These are phyloP conservation scores for Cyclotella baltica DNA, from an alignment of 108 stramenopile species.

Conservation along the genomic window DNA sequence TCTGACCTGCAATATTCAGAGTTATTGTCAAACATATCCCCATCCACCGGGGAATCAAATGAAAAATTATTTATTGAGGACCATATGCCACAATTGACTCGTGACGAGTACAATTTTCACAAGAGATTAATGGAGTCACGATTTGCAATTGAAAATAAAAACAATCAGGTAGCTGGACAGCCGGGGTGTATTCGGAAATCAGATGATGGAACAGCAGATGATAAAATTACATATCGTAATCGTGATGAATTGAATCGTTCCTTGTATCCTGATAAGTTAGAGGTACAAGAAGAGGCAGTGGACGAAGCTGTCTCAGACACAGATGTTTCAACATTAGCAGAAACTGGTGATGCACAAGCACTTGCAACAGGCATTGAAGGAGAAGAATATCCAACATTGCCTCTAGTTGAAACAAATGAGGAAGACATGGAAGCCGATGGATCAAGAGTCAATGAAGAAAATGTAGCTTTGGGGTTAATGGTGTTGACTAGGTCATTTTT, in stretches of 20 bases:
- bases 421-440: background rate
- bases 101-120: background rate
- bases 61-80: background rate
- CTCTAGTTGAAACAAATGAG: background rate
- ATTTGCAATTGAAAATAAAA: slow-evolving; percentile 7
- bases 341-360: background rate
- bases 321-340: background rate
- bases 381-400: background rate
- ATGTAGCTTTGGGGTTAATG: slow-evolving; percentile 13
- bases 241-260: background rate
- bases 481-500: slow-evolving; percentile 11
- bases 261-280: background rate
- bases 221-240: slow-evolving; percentile 11
- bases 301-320: background rate
- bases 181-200: slow-evolving; percentile 6
- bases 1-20: background rate
- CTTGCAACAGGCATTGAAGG: background rate
- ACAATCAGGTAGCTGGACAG: background rate
- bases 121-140: background rate
- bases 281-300: background rate
- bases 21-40: background rate
- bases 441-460: slow-evolving; percentile 1
- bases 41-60: background rate
- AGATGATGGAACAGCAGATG: background rate
- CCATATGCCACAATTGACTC: background rate